Evolutionary conservation across 306 rosid genomes (phyloP), one percentile per base, ranked within the genome.

Genomic region (Astragalus glycyphyllos): DNA sequence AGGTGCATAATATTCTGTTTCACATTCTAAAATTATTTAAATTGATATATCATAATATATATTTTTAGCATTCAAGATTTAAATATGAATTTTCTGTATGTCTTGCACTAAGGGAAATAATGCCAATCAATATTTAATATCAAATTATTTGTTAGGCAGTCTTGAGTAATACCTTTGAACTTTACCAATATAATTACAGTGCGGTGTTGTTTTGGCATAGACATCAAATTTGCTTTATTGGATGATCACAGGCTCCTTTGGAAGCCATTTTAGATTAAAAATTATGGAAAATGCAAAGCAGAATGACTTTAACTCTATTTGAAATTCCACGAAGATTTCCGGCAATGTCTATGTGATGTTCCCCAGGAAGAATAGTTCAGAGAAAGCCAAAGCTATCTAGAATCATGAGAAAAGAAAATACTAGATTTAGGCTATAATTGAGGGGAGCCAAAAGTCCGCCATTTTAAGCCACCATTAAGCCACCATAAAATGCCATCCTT

Each of bases 1-100:
- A 84, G 99, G 97, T 94, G 86, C 58, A 15, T 12, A 32, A n/a
- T 66, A 48, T 80, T 77, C 72, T 68, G 51, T 47, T 70, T 20
- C 26, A 67, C 54, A 17, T 32, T 49, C 64, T 58, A 48, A 63
- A 62, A 48, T 31, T 56, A 34, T 65, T 70, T 11, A 35, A 42
- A 34, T 68, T 77, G 65, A 12, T 44, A 26, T 41, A 15, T 70
- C 26, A 26, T 47, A 23, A 60, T 7, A 12, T 45, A 23, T 58
- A 23, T 65, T 38, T 58, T 13, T 4, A 4, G 46, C 12, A 40
- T 41, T 66, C 13, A 31, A 37, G 55, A 37, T 55, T 55, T 65
- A 41, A 37, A 16, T 73, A 45, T 11, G 15, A 46, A 5, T 50
- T 46, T 23, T 71, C 64, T 54, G 13, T 45, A 37, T 69, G 35